Conservation (phyloP, 2,329 filamentous ascomycete species). For the Pseudocercospora cruenta region DNA sequence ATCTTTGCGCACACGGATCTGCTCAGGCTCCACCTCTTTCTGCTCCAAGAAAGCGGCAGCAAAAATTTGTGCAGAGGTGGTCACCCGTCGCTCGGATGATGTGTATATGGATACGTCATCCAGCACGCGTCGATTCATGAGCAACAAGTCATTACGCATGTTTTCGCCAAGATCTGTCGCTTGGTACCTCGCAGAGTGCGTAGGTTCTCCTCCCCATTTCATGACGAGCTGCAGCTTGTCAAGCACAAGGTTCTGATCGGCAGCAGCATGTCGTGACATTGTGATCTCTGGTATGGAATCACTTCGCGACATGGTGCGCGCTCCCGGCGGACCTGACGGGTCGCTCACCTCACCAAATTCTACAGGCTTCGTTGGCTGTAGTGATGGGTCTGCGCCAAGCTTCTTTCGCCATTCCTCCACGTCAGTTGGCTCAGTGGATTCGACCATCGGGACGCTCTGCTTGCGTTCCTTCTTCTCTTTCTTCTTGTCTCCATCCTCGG, state of each 20-base stretch:
- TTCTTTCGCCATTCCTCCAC: slow-evolving; percentile 17
- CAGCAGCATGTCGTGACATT: slow-evolving; percentile 90
- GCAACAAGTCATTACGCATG: slow-evolving; percentile 89
- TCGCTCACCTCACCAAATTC: slow-evolving; percentile 33
- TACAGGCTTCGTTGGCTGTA: slow-evolving; percentile 3
- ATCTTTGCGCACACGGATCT: slow-evolving; percentile 90
- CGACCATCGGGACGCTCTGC: slow-evolving; percentile 19
- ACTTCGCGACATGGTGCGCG: slow-evolving; percentile 63
- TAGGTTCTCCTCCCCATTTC: slow-evolving; percentile 98
- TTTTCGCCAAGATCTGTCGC: slow-evolving; percentile 92
- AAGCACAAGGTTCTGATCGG: slow-evolving; percentile 87
- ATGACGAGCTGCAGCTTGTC: slow-evolving; percentile 98
- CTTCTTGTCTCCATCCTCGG: slow-evolving; percentile 23
- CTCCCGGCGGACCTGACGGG: slow-evolving; percentile 40
- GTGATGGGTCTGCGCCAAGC: slow-evolving; percentile 5
- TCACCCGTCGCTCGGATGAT: slow-evolving; percentile 91
- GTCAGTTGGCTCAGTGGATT: slow-evolving; percentile 18
- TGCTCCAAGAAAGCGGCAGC: slow-evolving; percentile 84
- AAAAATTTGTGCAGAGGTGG: slow-evolving; percentile 96
- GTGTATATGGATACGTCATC: slow-evolving; percentile 95
- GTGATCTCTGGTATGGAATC: slow-evolving; percentile 89
- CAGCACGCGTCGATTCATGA: slow-evolving; percentile 89
- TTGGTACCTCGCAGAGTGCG: slow-evolving; percentile 94
- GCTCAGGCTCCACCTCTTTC: slow-evolving; percentile 81
- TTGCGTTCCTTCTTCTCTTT: slow-evolving; percentile 58